Conservation (phyloP, 768 basidiomycete species). For the Suillus paluster region DNA sequence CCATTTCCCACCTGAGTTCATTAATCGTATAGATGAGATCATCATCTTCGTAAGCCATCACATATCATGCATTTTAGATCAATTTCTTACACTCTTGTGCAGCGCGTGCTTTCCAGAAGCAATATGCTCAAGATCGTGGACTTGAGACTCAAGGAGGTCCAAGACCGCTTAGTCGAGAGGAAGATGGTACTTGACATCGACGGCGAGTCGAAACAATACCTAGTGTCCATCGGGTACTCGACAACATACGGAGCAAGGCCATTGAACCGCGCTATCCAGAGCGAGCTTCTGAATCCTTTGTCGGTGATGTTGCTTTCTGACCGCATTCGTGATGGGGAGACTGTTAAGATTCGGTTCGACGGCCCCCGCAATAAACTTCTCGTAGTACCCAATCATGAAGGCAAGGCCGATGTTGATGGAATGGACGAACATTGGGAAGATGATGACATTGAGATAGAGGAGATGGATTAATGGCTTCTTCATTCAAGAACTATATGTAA, state of each 20-base stretch:
- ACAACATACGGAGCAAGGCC: conserved; percentile 91
- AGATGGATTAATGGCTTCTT: conserved; percentile 52
- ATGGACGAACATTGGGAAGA: conserved; percentile 66
- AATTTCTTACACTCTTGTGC: conserved; percentile 33
- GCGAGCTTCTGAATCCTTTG: conserved; percentile 89
- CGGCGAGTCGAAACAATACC: conserved; percentile 73
- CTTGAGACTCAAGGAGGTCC: conserved; percentile 83
- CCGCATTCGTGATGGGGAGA: conserved; percentile 81
- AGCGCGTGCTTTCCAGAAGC: conserved; percentile 79
- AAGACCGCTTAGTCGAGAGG: conserved; percentile 74
- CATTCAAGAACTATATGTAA: conserved; percentile 22
- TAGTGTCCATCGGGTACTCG: conserved; percentile 78
- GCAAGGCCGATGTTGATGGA: conserved; percentile 44
- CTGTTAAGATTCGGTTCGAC: conserved; percentile 76
- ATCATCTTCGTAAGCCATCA: conserved; percentile 61
- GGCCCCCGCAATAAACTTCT: conserved; percentile 77
- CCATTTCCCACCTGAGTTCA: conserved; percentile 92
- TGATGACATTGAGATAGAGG: conserved; percentile 59
- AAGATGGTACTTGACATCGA: conserved; percentile 85
- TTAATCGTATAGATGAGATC: conserved; percentile 89
- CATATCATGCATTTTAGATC: conserved; percentile 14
- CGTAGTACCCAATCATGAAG: conserved; percentile 85
- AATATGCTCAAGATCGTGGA: conserved; percentile 89
- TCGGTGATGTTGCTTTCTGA: conserved; percentile 85
- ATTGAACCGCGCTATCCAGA: conserved; percentile 89